Conservation (phyloP, 2,329 filamentous ascomycete species). For the Coniella lustricola region DNA sequence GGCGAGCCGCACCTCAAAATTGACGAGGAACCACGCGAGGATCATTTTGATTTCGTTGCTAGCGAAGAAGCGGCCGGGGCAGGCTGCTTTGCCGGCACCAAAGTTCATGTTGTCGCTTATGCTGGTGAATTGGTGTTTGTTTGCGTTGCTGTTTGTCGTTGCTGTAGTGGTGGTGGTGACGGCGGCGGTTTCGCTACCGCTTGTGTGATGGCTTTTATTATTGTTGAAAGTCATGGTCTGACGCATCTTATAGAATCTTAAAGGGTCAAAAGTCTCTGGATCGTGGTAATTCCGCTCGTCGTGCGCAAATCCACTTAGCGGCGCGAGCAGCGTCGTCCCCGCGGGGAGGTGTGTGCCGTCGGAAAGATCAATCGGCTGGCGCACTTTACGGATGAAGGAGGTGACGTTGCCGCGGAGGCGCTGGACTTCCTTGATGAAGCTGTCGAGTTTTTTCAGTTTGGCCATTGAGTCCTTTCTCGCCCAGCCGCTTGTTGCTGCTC, state of each 20-base stretch:
- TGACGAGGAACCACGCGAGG: slow-evolving; percentile 33
- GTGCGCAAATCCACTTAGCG: slow-evolving; percentile 33
- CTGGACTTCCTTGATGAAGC: slow-evolving; percentile 40
- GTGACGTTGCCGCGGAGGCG: slow-evolving; percentile 36
- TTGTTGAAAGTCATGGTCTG: slow-evolving; percentile 28
- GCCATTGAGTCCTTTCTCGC: slow-evolving; percentile 35
- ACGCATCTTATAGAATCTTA: slow-evolving; percentile 42
- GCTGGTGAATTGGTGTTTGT: slow-evolving; percentile 37
- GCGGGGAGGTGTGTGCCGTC: slow-evolving; percentile 37
- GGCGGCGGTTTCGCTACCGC: no score
- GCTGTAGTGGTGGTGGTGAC: no score
- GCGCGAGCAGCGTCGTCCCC: slow-evolving; percentile 35
- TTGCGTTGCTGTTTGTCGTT: slow-evolving; percentile 20
- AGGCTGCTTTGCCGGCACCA: slow-evolving; percentile 40
- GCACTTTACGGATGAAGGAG: slow-evolving; percentile 39
- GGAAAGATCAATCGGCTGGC: slow-evolving; percentile 37
- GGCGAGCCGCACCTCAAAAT: slow-evolving; percentile 35
- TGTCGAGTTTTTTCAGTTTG: slow-evolving; percentile 40
- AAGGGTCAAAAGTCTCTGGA: slow-evolving; percentile 38
- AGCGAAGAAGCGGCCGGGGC: slow-evolving; percentile 42
- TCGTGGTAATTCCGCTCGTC: slow-evolving; percentile 34
- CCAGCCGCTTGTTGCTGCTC: slow-evolving; percentile 26
- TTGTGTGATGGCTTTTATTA: no score
- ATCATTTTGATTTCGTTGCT: slow-evolving; percentile 39
- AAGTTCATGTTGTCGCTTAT: slow-evolving; percentile 39